These are phyloP conservation scores for Delphinella strobiligena DNA, from an alignment of 2,329 filamentous ascomycete species.

Conservation along the genomic window DNA sequence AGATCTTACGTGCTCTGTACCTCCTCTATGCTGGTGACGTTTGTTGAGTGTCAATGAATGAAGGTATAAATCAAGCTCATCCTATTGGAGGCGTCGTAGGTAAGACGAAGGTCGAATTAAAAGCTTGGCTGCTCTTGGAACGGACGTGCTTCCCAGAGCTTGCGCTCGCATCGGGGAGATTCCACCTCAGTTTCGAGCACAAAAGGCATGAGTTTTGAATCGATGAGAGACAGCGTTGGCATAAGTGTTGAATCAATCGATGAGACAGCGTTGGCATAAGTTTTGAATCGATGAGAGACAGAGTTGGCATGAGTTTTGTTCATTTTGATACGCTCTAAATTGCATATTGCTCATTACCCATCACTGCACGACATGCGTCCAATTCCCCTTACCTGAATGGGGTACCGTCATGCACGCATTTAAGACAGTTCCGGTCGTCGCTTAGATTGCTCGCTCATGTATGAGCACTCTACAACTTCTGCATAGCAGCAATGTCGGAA, in stretches of 20 bases:
- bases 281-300: background rate
- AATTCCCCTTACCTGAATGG: background rate
- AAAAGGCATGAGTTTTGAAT: no score
- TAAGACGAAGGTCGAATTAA: no score
- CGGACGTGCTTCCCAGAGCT: no score
- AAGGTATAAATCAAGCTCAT: no score
- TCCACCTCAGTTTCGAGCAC: no score
- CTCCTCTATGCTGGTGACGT: no score
- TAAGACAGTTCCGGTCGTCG: conserved; percentile 1
- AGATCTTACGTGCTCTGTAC: no score
- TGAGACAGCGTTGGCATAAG: no score
- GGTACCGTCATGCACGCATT: conserved; percentile 1
- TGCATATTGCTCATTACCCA: conserved; percentile 9
- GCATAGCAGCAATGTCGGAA: conserved; percentile 79
- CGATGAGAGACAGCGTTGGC: background rate
- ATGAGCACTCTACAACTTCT: conserved; percentile 62
- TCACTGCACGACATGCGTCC: conserved; percentile 5
- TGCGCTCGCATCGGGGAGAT: no score
- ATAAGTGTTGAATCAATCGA: conserved; percentile 3
- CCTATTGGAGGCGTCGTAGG: no score
- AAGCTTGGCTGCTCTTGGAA: no score
- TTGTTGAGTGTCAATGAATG: no score
- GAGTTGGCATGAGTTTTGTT: conserved; percentile 1
- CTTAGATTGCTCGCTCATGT: background rate
- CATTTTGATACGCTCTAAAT: conserved; percentile 8